Evolutionary conservation across 2,329 filamentous ascomycete species (phyloP), one percentile per base, ranked within the genome.

Genomic region (Penicillium nordicum): DNA sequence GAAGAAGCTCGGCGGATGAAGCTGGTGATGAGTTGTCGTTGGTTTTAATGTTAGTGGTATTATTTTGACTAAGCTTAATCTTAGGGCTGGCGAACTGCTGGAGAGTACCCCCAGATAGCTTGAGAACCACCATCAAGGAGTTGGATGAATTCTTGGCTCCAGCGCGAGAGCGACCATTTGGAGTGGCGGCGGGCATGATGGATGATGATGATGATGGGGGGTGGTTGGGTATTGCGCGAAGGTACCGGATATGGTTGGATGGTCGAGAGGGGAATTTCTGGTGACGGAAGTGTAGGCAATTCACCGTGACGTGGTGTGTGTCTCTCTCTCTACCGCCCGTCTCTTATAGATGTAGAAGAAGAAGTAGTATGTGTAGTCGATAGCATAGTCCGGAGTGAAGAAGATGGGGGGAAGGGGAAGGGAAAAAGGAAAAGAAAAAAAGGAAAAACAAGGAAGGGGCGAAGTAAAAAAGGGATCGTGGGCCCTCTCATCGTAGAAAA

Each of bases 101-200:
- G n/a, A 79, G 65, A 6, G 71, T 34, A 9, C 68, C 63, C 5
- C 73, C 62, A 8, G 74, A 69, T 44, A 79, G 63, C 64, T 73
- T 76, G n/a, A 79, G 69, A 54, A 73, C 63, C 47, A 78, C 57
- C 32, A 69, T 46, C 42, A 67, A 55, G 37, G 57, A 50, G 43
- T 48, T 61, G 37, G 48, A 36, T 43, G 43, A 30, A 60, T 59
- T 60, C 60, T 72, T 72, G 40, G 68, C 61, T 62, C 63, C 72
- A 42, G 27, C 36, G 37, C 49, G 49, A 50, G 72, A 69, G 67
- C 72, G 74, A 68, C 72, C 69, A 67, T 70, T 72, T 62, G 67
- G 65, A 63, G 58, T 65, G 61, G 64, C 57, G 47, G 63, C 58
- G 41, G 63, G 61, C 63, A 66, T 62, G 59, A 55, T 63, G 61